These are phyloP conservation scores for Massariosphaeria phaeospora DNA, from an alignment of 495 filamentous ascomycete genomes.

Conservation along the genomic window DNA sequence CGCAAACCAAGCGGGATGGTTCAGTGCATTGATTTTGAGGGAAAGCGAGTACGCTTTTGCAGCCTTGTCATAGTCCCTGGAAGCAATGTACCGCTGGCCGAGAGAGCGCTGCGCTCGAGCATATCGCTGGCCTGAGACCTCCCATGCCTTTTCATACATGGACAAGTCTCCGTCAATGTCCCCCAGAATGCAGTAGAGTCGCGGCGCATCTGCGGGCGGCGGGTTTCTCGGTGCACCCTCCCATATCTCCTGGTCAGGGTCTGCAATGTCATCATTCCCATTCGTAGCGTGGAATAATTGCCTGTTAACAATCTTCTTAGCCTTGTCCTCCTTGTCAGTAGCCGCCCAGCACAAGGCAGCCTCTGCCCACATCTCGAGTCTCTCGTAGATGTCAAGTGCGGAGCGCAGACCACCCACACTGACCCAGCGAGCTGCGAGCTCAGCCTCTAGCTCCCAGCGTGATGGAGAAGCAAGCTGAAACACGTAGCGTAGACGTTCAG, in stretches of 20 bases:
- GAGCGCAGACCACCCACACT: constrained; percentile 79
- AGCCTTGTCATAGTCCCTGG: constrained; percentile 61
- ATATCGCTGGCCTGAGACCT: constrained; percentile 72
- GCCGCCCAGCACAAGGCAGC: constrained; percentile 82
- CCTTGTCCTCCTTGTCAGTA: constrained; percentile 79
- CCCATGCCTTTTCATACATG: constrained; percentile 84
- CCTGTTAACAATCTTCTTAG: constrained; percentile 63
- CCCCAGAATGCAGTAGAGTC: constrained; percentile 89
- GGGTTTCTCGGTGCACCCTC: constrained; percentile 55
- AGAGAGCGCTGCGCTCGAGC: constrained; percentile 83
- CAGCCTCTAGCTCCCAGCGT: constrained; percentile 88
- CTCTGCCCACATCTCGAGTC: constrained; percentile 92
- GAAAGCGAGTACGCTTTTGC: constrained; percentile 72
- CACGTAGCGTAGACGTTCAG: constrained; percentile 74
- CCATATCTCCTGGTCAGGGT: constrained; percentile 47
- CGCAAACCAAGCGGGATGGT: constrained; percentile 78
- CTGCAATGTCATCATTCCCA: constrained; percentile 44
- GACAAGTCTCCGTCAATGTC: constrained; percentile 71
- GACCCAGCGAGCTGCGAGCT: constrained; percentile 87
- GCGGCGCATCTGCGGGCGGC: constrained; percentile 74
- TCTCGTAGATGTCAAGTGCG: constrained; percentile 92
- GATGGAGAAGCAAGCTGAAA: constrained; percentile 77
- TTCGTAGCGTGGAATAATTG: constrained; percentile 66
- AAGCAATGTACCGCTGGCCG: constrained; percentile 66
- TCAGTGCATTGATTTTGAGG: constrained; percentile 71